These are phyloP conservation scores for Daedalea quercina DNA, from an alignment of 768 basidiomycete species.

Conservation along the genomic window DNA sequence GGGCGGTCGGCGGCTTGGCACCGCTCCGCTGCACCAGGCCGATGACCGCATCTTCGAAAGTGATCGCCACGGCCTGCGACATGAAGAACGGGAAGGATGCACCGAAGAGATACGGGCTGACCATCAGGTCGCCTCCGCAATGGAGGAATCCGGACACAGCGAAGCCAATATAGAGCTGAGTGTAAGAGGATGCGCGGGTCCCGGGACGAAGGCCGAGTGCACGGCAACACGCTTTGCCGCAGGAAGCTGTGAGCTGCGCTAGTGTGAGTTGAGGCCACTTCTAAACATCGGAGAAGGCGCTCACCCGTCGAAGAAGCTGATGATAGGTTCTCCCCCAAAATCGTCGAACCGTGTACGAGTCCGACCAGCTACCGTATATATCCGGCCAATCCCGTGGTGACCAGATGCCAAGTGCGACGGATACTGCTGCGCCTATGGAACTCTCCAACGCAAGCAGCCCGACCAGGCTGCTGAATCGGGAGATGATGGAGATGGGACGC, in stretches of 20 bases:
- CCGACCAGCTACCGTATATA: slow-evolving; percentile 10
- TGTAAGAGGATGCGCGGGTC: slow-evolving; percentile 12
- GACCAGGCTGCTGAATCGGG: slow-evolving; percentile 1
- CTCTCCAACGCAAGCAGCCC: background rate
- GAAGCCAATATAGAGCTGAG: slow-evolving; percentile 17
- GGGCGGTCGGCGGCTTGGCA: background rate
- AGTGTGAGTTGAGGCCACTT: background rate
- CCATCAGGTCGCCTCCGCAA: slow-evolving; percentile 13
- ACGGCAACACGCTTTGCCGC: slow-evolving; percentile 8
- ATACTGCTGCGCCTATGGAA: background rate
- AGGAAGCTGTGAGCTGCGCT: slow-evolving; percentile 7
- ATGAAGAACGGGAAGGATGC: slow-evolving; percentile 14
- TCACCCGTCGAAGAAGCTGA: slow-evolving; percentile 14
- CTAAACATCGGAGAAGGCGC: background rate
- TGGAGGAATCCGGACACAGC: slow-evolving; percentile 11
- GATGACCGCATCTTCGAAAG: slow-evolving; percentile 12
- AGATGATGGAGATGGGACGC: background rate
- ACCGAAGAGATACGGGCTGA: slow-evolving; percentile 5
- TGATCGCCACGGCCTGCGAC: slow-evolving; percentile 10
- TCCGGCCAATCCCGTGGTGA: slow-evolving; percentile 13
- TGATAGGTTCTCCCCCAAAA: slow-evolving; percentile 18
- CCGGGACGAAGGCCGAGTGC: slow-evolving; percentile 6
- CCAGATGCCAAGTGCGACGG: slow-evolving; percentile 6
- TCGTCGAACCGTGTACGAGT: slow-evolving; percentile 16
- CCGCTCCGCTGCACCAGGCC: background rate